Conservation (phyloP, 176 grass and related monocot genomes). For the Poa annua region DNA sequence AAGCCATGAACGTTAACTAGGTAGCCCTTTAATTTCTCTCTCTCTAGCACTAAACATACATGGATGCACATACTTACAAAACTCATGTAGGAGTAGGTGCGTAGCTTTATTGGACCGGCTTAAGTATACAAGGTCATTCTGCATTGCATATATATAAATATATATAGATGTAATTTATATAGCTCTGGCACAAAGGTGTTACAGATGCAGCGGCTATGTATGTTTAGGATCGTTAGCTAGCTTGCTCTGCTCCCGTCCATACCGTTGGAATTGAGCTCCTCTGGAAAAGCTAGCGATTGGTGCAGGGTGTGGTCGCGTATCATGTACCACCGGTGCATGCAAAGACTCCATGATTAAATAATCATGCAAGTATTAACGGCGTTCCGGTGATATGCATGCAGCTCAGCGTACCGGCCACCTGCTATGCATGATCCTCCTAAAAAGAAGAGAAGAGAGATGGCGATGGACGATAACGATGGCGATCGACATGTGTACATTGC, state of each 20-base stretch:
- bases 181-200: too few species aligned
- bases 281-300: neutral
- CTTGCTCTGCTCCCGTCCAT: neutral
- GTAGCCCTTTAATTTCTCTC: too few species aligned
- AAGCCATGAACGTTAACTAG: too few species aligned
- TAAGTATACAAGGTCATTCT: neutral
- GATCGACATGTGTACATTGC: too few species aligned
- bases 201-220: neutral
- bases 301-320: neutral
- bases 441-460: too few species aligned
- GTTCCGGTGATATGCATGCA: neutral
- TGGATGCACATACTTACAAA: neutral
- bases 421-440: too few species aligned
- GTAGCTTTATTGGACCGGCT: neutral
- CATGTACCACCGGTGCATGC: neutral
- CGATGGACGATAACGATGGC: too few species aligned
- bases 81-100: neutral
- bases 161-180: too few species aligned
- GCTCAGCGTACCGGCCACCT: neutral
- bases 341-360: neutral
- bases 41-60: neutral
- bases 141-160: neutral
- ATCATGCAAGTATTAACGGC: conserved; percentile 3
- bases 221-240: neutral
- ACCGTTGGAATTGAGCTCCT: neutral